Percentiles rank a stretch among this genome's conserved stretches.
These are phyloP conservation scores for Exophiala calicioides DNA, from an alignment of 2,329 filamentous ascomycete genomes.

Conservation along the genomic window DNA sequence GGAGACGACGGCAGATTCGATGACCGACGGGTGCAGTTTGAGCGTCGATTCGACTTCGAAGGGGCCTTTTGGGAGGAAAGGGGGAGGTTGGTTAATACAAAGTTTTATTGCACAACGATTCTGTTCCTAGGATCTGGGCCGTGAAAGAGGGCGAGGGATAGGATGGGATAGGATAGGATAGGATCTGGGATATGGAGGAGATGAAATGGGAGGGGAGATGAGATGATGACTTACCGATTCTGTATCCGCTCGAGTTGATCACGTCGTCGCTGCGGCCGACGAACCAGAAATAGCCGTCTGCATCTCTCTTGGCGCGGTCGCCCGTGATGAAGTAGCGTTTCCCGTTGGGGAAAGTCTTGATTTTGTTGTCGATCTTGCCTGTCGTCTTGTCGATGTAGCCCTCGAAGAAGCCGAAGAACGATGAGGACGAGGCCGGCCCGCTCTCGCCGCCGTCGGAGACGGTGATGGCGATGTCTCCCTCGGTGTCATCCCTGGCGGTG, in stretches of 20 bases:
- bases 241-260: constrained; percentile 45
- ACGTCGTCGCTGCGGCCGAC: constrained; percentile 41
- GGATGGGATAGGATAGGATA: too few species aligned
- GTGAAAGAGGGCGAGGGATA: too few species aligned
- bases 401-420: constrained; percentile 29
- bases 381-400: constrained; percentile 28
- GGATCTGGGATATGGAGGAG: too few species aligned
- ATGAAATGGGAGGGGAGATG: constrained; percentile 5
- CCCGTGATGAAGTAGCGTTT: constrained; percentile 42
- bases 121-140: too few species aligned
- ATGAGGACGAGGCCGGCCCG: too few species aligned
- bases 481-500: constrained; percentile 32
- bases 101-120: too few species aligned
- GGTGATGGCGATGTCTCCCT: constrained; percentile 42
- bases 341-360: constrained; percentile 20
- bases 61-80: constrained; percentile 34
- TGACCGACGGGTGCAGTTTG: constrained; percentile 42
- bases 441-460: constrained; percentile 12
- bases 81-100: not conserved
- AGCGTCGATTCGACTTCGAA: constrained; percentile 47
- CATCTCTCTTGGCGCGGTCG: constrained; percentile 38
- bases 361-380: constrained; percentile 23
- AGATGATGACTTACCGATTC: constrained; percentile 32
- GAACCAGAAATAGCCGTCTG: constrained; percentile 41
- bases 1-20: constrained; percentile 44